phyloP scores from a whole-genome alignment of 805 yeast genomes.

The Pichia membranifaciens region DNA sequence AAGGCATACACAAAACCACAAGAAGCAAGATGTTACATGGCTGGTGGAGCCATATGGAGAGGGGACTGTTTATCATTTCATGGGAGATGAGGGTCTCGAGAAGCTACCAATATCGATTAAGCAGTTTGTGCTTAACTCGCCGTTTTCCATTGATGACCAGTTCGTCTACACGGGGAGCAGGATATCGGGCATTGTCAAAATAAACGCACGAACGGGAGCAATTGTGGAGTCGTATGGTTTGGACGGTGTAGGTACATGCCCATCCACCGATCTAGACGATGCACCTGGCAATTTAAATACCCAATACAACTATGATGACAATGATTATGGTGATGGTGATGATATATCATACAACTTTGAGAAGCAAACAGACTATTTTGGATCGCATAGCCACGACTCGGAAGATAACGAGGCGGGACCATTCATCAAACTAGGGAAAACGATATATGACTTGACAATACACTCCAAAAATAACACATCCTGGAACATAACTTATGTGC shows the following conservation, averaged over 20 bases:
- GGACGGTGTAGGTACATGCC: constrained; percentile 7
- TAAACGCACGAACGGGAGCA: constrained; percentile 71
- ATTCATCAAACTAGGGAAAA: constrained; percentile 58
- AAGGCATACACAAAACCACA: neutral
- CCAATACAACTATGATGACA: neutral
- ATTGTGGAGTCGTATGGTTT: constrained; percentile 58
- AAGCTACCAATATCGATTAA: constrained; percentile 76
- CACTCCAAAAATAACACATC: constrained; percentile 63
- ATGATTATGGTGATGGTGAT: neutral
- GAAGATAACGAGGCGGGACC: constrained; percentile 21
- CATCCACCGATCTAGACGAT: neutral
- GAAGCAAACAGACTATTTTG: constrained; percentile 7
- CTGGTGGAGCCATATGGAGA: constrained; percentile 87
- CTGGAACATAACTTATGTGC: constrained; percentile 82
- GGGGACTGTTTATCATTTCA: constrained; percentile 78
- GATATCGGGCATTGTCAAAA: constrained; percentile 65
- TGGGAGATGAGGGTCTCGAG: constrained; percentile 67
- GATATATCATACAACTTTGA: constrained; percentile 7
- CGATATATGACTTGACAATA: constrained; percentile 69
- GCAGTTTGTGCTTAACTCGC: constrained; percentile 74
- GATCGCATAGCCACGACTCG: constrained; percentile 4
- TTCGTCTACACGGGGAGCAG: constrained; percentile 84
- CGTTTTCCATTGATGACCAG: constrained; percentile 76
- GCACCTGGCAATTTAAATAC: constrained; percentile 7
- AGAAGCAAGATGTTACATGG: constrained; percentile 48